Percentiles rank a stretch among this genome's conserved stretches.
Evolutionary conservation across 2,329 filamentous ascomycete genomes (phyloP).

Genomic region (Incumbomyces delicatus): DNA sequence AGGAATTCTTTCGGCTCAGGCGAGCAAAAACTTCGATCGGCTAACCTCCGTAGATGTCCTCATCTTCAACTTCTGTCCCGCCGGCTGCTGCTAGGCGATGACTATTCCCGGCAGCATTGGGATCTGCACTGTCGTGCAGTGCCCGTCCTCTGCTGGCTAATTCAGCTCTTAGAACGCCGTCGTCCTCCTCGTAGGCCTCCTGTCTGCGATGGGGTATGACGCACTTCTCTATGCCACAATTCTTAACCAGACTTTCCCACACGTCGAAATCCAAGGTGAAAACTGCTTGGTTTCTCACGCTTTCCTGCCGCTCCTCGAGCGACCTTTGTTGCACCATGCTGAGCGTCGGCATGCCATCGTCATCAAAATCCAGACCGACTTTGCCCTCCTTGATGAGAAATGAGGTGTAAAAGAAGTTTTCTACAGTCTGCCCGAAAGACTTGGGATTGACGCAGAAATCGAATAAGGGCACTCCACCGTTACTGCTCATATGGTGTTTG

Average conservation of each 20-base stretch:
- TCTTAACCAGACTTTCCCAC: constrained; percentile 68
- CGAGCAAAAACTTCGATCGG: no score
- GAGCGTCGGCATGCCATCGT: constrained; percentile 64
- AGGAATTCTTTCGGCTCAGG: no score
- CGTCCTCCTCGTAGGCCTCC: constrained; percentile 31
- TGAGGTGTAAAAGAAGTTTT: constrained; percentile 94
- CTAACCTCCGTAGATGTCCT: no score
- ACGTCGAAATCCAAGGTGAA: constrained; percentile 76
- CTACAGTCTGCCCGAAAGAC: constrained; percentile 88
- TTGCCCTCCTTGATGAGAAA: constrained; percentile 85
- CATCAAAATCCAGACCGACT: constrained; percentile 63
- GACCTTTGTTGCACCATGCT: constrained; percentile 37
- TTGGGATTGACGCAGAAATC: constrained; percentile 81
- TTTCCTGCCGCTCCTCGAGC: constrained; percentile 35
- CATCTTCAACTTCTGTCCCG: no score
- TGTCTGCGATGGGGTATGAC: constrained; percentile 78
- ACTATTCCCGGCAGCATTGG: no score
- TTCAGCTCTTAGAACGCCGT: background rate
- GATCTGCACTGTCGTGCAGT: background rate
- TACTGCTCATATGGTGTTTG: constrained; percentile 54
- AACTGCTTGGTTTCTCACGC: constrained; percentile 68
- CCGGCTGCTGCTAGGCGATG: no score
- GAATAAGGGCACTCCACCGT: constrained; percentile 67
- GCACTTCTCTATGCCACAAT: constrained; percentile 64
- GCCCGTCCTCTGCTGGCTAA: background rate